Percentiles rank a stretch among this genome's conserved stretches.
These are phyloP conservation scores for Clitopilus hobsonii DNA, from an alignment of 768 basidiomycete genomes.

Conservation along the genomic window DNA sequence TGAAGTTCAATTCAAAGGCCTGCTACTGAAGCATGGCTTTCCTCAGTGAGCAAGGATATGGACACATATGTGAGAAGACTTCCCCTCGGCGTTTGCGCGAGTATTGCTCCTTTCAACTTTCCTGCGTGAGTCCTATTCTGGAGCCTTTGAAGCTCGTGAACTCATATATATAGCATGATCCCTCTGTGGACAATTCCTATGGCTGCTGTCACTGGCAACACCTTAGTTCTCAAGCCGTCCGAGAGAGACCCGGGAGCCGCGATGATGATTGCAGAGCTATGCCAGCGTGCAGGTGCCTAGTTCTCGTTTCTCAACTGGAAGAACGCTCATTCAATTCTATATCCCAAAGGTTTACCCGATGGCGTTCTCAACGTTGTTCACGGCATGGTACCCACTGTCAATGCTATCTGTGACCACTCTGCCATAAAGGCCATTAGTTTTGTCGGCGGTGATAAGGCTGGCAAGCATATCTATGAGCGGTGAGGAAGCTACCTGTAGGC, in stretches of 20 bases:
- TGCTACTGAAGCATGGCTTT: background rate
- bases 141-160: slow-evolving; percentile 2
- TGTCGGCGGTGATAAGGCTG: slow-evolving; percentile 91
- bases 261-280: slow-evolving; percentile 96
- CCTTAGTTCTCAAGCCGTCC: slow-evolving; percentile 90
- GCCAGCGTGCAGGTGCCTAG: slow-evolving; percentile 84
- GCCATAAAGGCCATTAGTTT: slow-evolving; percentile 93
- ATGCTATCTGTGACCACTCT: slow-evolving; percentile 90
- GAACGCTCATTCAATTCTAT: background rate
- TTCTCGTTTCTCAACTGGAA: too few relatives aligned
- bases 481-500: slow-evolving; percentile 15
- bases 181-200: slow-evolving; percentile 95
- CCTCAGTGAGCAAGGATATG: slow-evolving; percentile 90
- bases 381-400: slow-evolving; percentile 85
- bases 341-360: slow-evolving; percentile 56
- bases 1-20: background rate
- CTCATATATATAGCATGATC: slow-evolving; percentile 64
- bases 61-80: slow-evolving; percentile 84
- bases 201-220: slow-evolving; percentile 88
- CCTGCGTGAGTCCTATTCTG: slow-evolving; percentile 56
- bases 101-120: slow-evolving; percentile 86
- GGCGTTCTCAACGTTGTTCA: slow-evolving; percentile 93
- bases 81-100: slow-evolving; percentile 86
- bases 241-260: slow-evolving; percentile 97
- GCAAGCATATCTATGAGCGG: slow-evolving; percentile 92